Conservation (phyloP, 768 basidiomycete genomes). For the Xerocomus potaroensis region DNA sequence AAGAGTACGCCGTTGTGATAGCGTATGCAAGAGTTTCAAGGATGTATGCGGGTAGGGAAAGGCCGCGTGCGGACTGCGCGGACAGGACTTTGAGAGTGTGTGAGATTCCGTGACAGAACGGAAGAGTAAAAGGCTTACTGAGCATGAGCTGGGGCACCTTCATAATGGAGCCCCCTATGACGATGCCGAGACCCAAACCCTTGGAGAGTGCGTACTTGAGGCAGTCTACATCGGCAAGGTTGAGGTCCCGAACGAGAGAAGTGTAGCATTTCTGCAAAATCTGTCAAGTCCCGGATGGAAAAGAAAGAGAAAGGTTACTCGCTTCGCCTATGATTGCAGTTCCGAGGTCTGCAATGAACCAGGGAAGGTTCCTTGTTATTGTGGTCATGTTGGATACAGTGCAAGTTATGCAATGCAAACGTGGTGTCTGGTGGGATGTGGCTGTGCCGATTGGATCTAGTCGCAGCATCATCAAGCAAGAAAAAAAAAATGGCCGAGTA, state of each 20-base stretch:
- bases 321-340: slow-evolving; percentile 81
- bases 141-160: slow-evolving; percentile 92
- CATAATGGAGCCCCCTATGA: slow-evolving; percentile 89
- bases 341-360: slow-evolving; percentile 78
- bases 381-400: slow-evolving; percentile 51
- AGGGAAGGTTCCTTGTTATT: slow-evolving; percentile 82
- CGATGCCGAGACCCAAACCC: slow-evolving; percentile 87
- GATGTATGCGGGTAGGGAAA: slow-evolving; percentile 81
- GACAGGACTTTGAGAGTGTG: slow-evolving; percentile 49
- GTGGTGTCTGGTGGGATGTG: slow-evolving; percentile 11
- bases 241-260: slow-evolving; percentile 81
- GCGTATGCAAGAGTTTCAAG: slow-evolving; percentile 91
- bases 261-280: slow-evolving; percentile 79
- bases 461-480: slow-evolving; percentile 7
- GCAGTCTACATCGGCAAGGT: slow-evolving; percentile 74
- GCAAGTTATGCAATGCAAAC: slow-evolving; percentile 1
- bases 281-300: background rate
- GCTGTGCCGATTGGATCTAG: slow-evolving; percentile 19
- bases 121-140: slow-evolving; percentile 44
- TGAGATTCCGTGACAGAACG: no score
- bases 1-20: slow-evolving; percentile 85
- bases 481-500: slow-evolving; percentile 74
- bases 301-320: slow-evolving; percentile 8
- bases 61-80: slow-evolving; percentile 76
- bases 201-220: slow-evolving; percentile 92